Percentiles rank a stretch among this genome's conserved stretches.
Conservation (phyloP, 2,329 filamentous ascomycete genomes). For the Ophioceras dolichostomum region DNA sequence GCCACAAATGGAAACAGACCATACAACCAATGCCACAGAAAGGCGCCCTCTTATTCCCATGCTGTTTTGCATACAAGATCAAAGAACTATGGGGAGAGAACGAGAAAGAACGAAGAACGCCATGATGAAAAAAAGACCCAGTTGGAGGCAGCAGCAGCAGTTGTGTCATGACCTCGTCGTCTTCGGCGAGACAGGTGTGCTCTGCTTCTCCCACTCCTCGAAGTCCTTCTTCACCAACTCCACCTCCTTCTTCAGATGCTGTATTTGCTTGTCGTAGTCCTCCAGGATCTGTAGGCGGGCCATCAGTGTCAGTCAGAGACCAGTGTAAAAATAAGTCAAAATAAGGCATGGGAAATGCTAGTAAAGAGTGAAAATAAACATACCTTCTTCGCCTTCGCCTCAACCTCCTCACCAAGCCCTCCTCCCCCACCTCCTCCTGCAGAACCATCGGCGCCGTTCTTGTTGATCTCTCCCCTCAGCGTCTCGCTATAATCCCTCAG, state of each 20-base stretch:
- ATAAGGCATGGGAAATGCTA: neutral
- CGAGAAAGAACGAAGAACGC: too few species aligned
- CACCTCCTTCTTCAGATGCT: constrained; percentile 62
- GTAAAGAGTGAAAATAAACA: constrained; percentile 11
- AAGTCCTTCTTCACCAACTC: constrained; percentile 49
- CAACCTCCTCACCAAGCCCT: constrained; percentile 55
- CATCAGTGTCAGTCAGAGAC: neutral
- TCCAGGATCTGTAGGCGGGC: constrained; percentile 62
- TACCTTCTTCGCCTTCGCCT: constrained; percentile 65
- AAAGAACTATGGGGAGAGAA: too few species aligned
- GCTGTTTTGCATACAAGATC: too few species aligned
- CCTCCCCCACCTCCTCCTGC: neutral
- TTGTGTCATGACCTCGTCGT: constrained; percentile 1
- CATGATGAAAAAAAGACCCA: too few species aligned
- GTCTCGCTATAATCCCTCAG: constrained; percentile 61
- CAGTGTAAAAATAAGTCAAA: neutral
- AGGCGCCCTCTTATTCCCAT: too few species aligned
- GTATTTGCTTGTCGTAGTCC: constrained; percentile 70
- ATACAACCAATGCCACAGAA: too few species aligned
- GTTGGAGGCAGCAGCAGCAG: too few species aligned
- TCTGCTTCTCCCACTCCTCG: constrained; percentile 38
- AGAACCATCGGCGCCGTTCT: constrained; percentile 37
- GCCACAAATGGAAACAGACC: too few species aligned
- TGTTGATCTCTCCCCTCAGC: constrained; percentile 62
- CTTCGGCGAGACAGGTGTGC: neutral